Percentiles rank a stretch among this genome's conserved stretches.
Conservation (phyloP, 331 rosid genomes). For the Pyracantha coccinea region DNA sequence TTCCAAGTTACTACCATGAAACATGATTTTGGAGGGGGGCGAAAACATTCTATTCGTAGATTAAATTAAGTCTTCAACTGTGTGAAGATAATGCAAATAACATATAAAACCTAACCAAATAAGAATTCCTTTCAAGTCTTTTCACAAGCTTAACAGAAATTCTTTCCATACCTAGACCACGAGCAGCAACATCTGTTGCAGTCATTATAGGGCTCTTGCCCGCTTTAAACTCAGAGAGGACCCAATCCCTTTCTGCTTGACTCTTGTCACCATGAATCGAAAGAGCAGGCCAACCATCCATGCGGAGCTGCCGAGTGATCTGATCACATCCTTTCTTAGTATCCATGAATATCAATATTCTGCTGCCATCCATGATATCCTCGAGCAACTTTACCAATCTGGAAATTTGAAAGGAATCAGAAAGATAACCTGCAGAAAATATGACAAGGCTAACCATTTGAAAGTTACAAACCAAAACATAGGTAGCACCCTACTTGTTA, state of each 20-base stretch:
- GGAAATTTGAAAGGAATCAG: conserved; percentile 18
- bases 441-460: neutral
- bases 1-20: neutral
- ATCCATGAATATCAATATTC: conserved; percentile 96
- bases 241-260: conserved; percentile 99
- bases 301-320: conserved; percentile 92
- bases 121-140: conserved; percentile 7
- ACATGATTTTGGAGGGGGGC: neutral
- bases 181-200: conserved; percentile 99
- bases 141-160: conserved; percentile 7
- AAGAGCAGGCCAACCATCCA: conserved; percentile 99
- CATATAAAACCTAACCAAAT: conserved; percentile 1
- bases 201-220: conserved; percentile 99
- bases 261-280: conserved; percentile 98
- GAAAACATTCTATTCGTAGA: neutral
- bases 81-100: neutral
- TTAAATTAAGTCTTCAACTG: neutral
- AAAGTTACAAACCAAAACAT: conserved; percentile 8
- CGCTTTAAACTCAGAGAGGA: conserved; percentile 88
- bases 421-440: conserved; percentile 8
- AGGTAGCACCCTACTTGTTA: conserved; percentile 50
- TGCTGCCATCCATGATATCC: conserved; percentile 99
- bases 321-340: conserved; percentile 99
- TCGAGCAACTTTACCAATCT: conserved; percentile 96
- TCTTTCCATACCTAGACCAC: conserved; percentile 74